These are phyloP conservation scores for Cerioporus squamosus DNA, from an alignment of 1,284 basidiomycete genomes.

Conservation along the genomic window DNA sequence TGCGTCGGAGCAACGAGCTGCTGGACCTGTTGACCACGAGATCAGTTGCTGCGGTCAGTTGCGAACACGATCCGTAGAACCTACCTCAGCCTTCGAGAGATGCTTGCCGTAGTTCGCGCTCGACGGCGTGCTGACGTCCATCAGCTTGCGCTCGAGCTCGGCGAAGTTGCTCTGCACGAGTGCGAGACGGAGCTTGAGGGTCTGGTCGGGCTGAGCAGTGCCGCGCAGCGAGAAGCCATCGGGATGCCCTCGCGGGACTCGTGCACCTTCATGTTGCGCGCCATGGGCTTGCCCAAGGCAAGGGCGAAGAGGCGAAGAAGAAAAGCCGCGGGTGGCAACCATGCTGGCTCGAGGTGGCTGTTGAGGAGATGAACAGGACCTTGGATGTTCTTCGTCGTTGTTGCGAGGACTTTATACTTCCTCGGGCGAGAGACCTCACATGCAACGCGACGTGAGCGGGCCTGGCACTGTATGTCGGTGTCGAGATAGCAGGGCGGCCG, in stretches of 20 bases:
- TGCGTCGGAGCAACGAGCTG: constrained; percentile 38
- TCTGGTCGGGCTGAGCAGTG: constrained; percentile 46
- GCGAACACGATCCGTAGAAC: background rate
- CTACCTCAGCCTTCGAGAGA: constrained; percentile 53
- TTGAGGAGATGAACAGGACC: constrained; percentile 1
- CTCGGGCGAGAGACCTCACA: too few relatives aligned
- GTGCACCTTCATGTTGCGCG: constrained; percentile 21
- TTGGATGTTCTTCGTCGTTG: background rate
- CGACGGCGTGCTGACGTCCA: constrained; percentile 54
- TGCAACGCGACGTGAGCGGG: constrained; percentile 1
- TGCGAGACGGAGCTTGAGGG: constrained; percentile 59
- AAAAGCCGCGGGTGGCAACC: constrained; percentile 25
- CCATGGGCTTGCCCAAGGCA: constrained; percentile 30
- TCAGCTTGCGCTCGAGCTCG: constrained; percentile 59
- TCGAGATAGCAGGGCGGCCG: background rate
- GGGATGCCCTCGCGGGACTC: constrained; percentile 26
- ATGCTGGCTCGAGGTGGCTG: constrained; percentile 17
- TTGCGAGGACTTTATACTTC: background rate
- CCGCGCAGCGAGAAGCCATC: constrained; percentile 35
- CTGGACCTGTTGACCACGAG: constrained; percentile 29
- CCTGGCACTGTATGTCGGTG: background rate
- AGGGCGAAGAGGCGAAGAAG: constrained; percentile 30
- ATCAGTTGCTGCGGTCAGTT: background rate
- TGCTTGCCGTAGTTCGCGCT: constrained; percentile 58
- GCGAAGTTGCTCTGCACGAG: constrained; percentile 66